phyloP scores from a whole-genome alignment of 139 green algal species.

The Closterium sp. region DNA sequence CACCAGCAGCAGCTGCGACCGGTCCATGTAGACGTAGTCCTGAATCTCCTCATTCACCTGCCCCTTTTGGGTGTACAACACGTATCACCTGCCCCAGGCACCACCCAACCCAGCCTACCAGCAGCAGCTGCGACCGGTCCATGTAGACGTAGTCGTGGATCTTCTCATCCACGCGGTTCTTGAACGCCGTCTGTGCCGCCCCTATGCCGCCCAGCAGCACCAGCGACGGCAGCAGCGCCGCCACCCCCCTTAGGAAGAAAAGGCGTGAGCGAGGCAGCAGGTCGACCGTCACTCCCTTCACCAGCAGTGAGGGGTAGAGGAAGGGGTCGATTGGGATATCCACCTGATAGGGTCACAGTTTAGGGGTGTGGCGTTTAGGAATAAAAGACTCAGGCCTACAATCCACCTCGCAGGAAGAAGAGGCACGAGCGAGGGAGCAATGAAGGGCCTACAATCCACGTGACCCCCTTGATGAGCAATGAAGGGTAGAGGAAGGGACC shows the following conservation, averaged over 20 bases:
- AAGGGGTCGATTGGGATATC: constrained; percentile 6
- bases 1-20: not conserved
- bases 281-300: not conserved
- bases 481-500: not conserved
- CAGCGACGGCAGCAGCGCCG: not conserved
- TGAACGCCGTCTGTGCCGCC: not conserved
- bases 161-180: not conserved
- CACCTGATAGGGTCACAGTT: not conserved
- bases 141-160: constrained; percentile 1
- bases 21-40: constrained; percentile 2
- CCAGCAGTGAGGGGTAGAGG: not conserved
- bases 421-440: not conserved
- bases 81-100: too few species aligned
- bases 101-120: too few species aligned
- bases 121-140: not conserved
- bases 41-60: not conserved
- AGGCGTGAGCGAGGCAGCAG: not conserved
- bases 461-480: not conserved
- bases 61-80: too few species aligned
- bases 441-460: too few species aligned
- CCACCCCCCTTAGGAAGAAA: constrained; percentile 10
- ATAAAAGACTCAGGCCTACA: too few species aligned
- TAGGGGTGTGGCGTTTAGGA: too few species aligned
- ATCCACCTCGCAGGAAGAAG: not conserved
- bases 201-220: not conserved